Conservation (phyloP, 305 asterid genomes). For the Plantago lanceolata region DNA sequence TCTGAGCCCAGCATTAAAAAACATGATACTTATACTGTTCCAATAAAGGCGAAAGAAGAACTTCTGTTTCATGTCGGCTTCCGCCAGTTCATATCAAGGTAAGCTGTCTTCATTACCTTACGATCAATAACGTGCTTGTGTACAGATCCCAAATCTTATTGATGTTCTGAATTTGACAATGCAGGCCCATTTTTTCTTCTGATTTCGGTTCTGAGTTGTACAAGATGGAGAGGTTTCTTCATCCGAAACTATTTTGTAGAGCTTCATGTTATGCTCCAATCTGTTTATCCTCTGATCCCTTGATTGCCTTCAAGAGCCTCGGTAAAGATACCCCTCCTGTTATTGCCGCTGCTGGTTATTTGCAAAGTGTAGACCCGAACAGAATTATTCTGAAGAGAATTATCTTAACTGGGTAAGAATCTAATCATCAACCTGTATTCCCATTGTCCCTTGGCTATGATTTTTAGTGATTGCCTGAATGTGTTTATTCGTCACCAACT, state of each 20-base stretch:
- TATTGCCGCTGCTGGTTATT: constrained; percentile 79
- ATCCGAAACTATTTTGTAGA: constrained; percentile 69
- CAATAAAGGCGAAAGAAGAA: constrained; percentile 92
- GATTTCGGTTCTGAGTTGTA: constrained; percentile 70
- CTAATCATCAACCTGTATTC: background rate
- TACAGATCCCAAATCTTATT: background rate
- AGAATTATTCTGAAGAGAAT: constrained; percentile 83
- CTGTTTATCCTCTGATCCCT: constrained; percentile 67
- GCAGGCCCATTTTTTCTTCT: constrained; percentile 84
- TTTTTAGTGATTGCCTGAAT: no score
- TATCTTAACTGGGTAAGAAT: constrained; percentile 78
- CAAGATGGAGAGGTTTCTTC: constrained; percentile 99
- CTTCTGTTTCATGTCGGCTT: constrained; percentile 87
- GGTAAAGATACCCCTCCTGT: constrained; percentile 52
- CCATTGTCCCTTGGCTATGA: background rate
- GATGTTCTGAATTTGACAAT: constrained; percentile 21
- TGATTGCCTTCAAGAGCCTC: constrained; percentile 63
- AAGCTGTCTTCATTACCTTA: constrained; percentile 9
- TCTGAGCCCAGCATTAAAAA: constrained; percentile 58
- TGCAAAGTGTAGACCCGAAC: constrained; percentile 74
- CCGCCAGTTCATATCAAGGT: constrained; percentile 82
- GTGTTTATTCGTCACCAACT: no score
- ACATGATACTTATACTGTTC: constrained; percentile 71
- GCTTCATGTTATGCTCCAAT: constrained; percentile 90
- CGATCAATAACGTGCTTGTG: background rate